Base-by-base conservation (phyloP, 75 land plant genomes). In the Pinus taeda region DNA sequence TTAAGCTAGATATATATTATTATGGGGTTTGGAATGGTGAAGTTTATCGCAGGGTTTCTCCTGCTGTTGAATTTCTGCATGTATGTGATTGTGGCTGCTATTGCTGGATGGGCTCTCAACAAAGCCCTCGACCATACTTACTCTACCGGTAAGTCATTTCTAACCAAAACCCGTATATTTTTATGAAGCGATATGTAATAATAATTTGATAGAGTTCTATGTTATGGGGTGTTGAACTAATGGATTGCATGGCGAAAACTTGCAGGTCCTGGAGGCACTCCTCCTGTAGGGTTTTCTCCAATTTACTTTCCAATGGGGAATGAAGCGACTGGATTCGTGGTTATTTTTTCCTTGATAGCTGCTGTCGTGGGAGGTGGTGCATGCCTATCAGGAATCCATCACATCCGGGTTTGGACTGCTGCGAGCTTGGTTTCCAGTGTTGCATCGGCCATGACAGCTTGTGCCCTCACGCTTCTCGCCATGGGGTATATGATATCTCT, bases 31-130 rank as follows among this genome's bases (percentile, higher is more conserved):
- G 73, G 71, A 53, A 21, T 57, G 59, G 21, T 81, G 66, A 88
- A 88, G 74, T 26, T 81, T 14, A 74, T 77, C 12, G 89, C 89
- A 3, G 20, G 59, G 1, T 57, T 81, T 29, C 84, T 90, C 61
- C 61, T 93, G 81, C 53, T 85, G 30, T 84, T 90, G 73, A 93
- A 93, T 67, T 82, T 85, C 61, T 85, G 89, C 81, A 88, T 93
- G 88, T 88, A 89, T 79, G 89, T 64, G 59, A 81, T 93, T n/a
- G 76, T 86, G 29, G 79, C 84, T 15, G 79, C 77, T 65, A 83
- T 90, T 65, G 91, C 86, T 57, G 95, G 91, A 3, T 93, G 93
- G 93, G 89, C 91, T 0, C 72, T 93, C 63, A 87, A 93, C 71
- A 49, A 30, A 64, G 85, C 89, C 33, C 86, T 93, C 56, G 82